Evolutionary conservation across 768 basidiomycete species (phyloP).

Genomic region (Lyophyllum decastes): DNA sequence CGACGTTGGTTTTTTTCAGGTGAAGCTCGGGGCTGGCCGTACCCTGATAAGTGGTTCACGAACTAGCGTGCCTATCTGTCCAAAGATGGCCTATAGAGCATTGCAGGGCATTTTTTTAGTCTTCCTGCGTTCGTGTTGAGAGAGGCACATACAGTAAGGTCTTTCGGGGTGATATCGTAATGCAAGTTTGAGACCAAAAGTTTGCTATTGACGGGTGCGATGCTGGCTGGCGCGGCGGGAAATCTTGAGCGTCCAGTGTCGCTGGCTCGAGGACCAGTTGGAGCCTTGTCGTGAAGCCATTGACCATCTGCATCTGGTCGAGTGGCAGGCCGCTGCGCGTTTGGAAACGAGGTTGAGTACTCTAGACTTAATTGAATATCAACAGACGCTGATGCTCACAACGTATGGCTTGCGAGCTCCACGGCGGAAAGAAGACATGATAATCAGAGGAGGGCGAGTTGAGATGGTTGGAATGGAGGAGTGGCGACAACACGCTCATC

Average conservation of each 20-base stretch:
- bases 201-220: slow-evolving; percentile 46
- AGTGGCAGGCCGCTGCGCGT: slow-evolving; percentile 52
- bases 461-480: not conserved
- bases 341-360: not conserved
- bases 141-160: slow-evolving; percentile 69
- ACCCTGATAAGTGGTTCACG: slow-evolving; percentile 95
- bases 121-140: not conserved
- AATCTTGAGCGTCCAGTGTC: slow-evolving; percentile 26
- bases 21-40: slow-evolving; percentile 74
- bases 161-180: slow-evolving; percentile 88
- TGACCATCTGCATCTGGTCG: slow-evolving; percentile 57
- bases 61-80: slow-evolving; percentile 88
- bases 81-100: slow-evolving; percentile 75
- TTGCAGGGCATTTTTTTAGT: slow-evolving; percentile 3
- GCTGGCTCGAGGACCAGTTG: slow-evolving; percentile 37
- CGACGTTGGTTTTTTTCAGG: slow-evolving; percentile 59
- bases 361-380: not conserved
- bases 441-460: not conserved
- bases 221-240: slow-evolving; percentile 26
- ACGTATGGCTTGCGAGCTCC: slow-evolving; percentile 42
- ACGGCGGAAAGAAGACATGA: slow-evolving; percentile 27
- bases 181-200: slow-evolving; percentile 86
- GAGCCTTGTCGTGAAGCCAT: slow-evolving; percentile 80
- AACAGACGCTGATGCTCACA: slow-evolving; percentile 27
- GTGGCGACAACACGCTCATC: slow-evolving; percentile 9